Evolutionary conservation across 441 rosid genomes (phyloP), one percentile per base, ranked within the genome.

Genomic region (Gossypium gossypioides): DNA sequence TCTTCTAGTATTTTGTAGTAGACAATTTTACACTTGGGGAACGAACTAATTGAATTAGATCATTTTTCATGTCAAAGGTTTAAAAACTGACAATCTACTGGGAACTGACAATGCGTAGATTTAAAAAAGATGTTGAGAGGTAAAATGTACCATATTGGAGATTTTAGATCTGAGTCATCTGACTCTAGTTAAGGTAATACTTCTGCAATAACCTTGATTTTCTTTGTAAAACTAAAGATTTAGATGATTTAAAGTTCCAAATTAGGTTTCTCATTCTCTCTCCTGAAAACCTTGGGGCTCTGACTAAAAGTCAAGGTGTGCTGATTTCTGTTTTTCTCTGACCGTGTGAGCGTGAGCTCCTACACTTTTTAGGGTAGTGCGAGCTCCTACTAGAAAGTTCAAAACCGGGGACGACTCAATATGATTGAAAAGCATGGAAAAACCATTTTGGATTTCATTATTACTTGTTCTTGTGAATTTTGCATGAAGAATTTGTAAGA

Each of bases 81-180:
- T 62, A 16, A 62, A 18, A 62, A 51, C 46, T 51, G 60, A 9
- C 9, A 29, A 50, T 27, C 10, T 27, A 2, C 24, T 32, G 22
- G 84, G 71, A 91, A 87, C 80, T 3, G 44, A 15, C 21, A 68
- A 68, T 51, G 16, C 32, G 27, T 68, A 18, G 18, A 68, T 51
- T 68, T 42, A 8, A 18, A 15, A 68, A 68, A 51, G 15, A 40
- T 60, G 2, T 32, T 27, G 19, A 19, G 44, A 68, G 44, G 59
- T 50, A 15, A 48, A 66, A 8, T 2, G 42, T 15, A 25, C 58
- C 9, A 50, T 24, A 15, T 68, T 68, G 44, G 25, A 50, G 44
- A 25, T 27, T 50, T 50, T 68, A 51, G 34, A 22, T 9, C 29
- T 19, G 15, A 21, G 61, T 56, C 13, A 25, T 48, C 54, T 12